Evolutionary conservation across 345 rosid species (phyloP), one percentile per base, ranked within the genome.

Genomic region (Eucalyptus pauciflora): DNA sequence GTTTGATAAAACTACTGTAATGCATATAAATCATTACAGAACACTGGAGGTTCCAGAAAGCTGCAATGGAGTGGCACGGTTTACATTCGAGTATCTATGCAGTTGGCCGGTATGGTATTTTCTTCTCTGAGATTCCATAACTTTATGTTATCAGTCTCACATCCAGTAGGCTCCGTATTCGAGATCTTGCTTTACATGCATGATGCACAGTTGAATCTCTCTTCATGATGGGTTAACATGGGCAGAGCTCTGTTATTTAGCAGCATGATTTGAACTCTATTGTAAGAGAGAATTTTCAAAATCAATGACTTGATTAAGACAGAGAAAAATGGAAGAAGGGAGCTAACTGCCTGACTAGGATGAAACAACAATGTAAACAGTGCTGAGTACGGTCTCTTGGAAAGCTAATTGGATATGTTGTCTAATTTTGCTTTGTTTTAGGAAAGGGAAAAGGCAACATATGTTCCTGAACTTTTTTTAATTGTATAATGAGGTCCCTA

Each of bases 81-180:
- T 97, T 91, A 90, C 96, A 87, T 97, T 96, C 71, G 98, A 97
- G 89, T 93, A 95, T 94, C 93, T 97, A 86, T 96, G 99, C 86
- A 95, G 98, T 86, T 96, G 93, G 87, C 97, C 99, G 91, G 95
- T 96, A 95, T 60, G 20, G 31, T 83, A 79, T 89, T 92, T 86
- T 33, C 76, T 87, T 80, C 41, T 86, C 49, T 25, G 27, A 25
- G 88, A 46, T 58, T 88, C 41, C 16, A 41, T 88, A 79, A 50
- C 50, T 79, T 24, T 31, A 79, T 71, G 67, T 51, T 80, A 33
- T 51, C 43, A 45, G 49, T 33, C 45, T 54, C 20, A 27, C 64
- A 50, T 27, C 25, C 33, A 54, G 43, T 86, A 52, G 56, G 69
- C 14, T 13, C 27, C 12, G 14, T n/a, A 48, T 60, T 43, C 2